Evolutionary conservation across 2,329 filamentous ascomycete species (phyloP).

Genomic region (Teratosphaeria nubilosa): DNA sequence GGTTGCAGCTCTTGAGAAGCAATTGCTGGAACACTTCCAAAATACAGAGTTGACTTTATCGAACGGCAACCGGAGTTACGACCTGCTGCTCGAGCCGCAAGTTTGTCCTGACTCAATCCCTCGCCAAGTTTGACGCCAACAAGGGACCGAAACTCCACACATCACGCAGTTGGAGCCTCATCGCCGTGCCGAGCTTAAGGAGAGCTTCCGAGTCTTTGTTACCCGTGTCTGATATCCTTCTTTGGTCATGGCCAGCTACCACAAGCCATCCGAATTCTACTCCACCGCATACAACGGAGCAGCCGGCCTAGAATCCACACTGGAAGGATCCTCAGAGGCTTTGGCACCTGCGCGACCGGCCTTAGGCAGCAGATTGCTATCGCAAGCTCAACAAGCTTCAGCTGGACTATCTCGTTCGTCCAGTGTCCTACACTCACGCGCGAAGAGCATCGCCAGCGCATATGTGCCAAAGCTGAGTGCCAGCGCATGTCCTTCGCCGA

Average conservation of each 20-base stretch:
- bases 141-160: background rate
- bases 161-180: background rate
- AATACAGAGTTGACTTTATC: background rate
- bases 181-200: background rate
- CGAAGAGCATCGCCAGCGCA: slow-evolving; percentile 19
- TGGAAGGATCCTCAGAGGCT: slow-evolving; percentile 5
- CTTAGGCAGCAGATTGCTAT: slow-evolving; percentile 17
- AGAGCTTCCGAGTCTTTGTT: background rate
- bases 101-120: background rate
- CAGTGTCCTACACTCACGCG: slow-evolving; percentile 20
- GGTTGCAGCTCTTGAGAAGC: background rate
- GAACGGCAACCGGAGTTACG: background rate
- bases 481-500: slow-evolving; percentile 5
- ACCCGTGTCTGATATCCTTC: background rate
- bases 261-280: background rate
- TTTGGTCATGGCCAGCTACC: background rate
- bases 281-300: slow-evolving; percentile 16
- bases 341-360: slow-evolving; percentile 13
- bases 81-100: background rate
- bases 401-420: slow-evolving; percentile 20
- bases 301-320: slow-evolving; percentile 8
- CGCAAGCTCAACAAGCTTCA: slow-evolving; percentile 18
- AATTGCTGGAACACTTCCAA: background rate
- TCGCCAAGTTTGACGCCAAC: background rate
- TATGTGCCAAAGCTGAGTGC: slow-evolving; percentile 20